phyloP scores from a whole-genome alignment of 192 early-diverging fungal genomes.

The Umbelopsis sp. region DNA sequence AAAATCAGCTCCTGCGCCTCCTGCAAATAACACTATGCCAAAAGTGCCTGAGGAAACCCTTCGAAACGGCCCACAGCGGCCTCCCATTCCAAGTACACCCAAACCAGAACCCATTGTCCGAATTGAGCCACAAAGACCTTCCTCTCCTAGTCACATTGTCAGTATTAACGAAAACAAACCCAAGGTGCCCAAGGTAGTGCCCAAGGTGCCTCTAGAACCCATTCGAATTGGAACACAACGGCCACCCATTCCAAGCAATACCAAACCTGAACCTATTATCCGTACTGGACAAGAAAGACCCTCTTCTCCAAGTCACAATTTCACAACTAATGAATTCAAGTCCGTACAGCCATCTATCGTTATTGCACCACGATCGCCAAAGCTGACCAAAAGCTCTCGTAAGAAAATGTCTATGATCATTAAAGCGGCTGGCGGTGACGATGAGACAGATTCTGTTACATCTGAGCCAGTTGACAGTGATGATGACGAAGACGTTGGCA shows the following conservation, averaged over 20 bases:
- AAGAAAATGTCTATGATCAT: not conserved
- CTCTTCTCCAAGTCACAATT: not conserved
- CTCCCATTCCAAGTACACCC: not conserved
- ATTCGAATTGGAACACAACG: not conserved
- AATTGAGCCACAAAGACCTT: not conserved
- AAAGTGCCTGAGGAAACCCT: not conserved
- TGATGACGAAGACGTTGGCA: not conserved
- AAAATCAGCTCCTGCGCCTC: slow-evolving; percentile 5
- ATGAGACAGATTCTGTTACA: not conserved
- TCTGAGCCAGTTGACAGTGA: not conserved
- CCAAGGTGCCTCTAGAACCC: too few species aligned
- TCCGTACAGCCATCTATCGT: not conserved
- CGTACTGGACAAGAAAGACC: not conserved
- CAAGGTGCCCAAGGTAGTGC: too few species aligned
- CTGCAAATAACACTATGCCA: not conserved
- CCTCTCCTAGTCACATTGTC: not conserved
- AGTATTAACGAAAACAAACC: not conserved
- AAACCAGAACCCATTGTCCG: not conserved
- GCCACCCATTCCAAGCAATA: not conserved
- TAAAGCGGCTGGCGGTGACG: not conserved
- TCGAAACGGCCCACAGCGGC: not conserved
- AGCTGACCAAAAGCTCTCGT: not conserved
- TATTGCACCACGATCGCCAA: slow-evolving; percentile 3
- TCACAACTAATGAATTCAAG: not conserved
- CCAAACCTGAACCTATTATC: not conserved